Conservation (phyloP, 257 asterid genomes). For the Solanum clarkiae region DNA sequence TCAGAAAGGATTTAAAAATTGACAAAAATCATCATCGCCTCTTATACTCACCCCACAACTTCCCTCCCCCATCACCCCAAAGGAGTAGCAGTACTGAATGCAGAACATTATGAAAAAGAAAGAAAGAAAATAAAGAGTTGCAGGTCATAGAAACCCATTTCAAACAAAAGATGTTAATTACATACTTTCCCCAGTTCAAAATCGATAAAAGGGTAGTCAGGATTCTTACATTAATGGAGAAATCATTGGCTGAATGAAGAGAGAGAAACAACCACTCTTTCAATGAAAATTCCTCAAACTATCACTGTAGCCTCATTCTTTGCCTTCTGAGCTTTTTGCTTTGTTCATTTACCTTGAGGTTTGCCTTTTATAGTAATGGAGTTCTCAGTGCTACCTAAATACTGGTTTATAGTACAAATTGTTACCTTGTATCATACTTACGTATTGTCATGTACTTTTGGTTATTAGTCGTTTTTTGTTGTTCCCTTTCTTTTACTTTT, state of each 20-base stretch:
- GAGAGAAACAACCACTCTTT: slow-evolving; percentile 27
- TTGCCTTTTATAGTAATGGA: no score
- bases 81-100: background rate
- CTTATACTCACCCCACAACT: background rate
- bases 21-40: no score
- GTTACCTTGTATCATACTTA: no score
- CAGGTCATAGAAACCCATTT: background rate
- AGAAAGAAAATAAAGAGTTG: background rate
- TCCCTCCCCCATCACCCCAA: background rate
- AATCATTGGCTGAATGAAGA: background rate
- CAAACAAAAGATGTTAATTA: background rate
- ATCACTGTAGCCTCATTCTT: background rate
- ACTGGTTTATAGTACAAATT: no score
- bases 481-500: no score
- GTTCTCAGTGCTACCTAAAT: no score
- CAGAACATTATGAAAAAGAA: background rate
- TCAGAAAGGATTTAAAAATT: background rate
- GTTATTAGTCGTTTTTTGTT: no score
- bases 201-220: background rate
- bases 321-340: background rate
- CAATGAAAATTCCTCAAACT: background rate
- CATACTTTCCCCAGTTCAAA: background rate
- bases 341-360: no score
- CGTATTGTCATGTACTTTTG: no score
- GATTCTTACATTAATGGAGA: background rate